Base-by-base conservation (phyloP, 257 asterid species). In the Lycium ferocissimum region DNA sequence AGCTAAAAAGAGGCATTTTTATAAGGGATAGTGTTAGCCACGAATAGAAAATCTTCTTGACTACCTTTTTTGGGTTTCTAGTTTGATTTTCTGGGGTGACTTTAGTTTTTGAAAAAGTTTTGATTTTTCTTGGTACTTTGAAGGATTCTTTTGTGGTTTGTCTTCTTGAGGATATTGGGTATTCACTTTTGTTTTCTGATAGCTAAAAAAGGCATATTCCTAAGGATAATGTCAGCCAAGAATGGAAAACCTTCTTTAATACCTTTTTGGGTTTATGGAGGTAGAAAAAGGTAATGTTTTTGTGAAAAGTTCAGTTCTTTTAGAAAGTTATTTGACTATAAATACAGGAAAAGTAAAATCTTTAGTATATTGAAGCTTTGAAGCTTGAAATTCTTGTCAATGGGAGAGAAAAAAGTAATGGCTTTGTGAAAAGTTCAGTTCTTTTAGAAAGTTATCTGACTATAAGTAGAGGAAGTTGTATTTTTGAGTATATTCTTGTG, bases 371-470 rank as follows among this genome's bases (percentile, higher is more conserved):
- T 35, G 66, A 75, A 83, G 84, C 10, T 62, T 73, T 80, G 58
- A 33, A 83, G 65, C 26, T 20, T 84, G 83, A 85, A 85, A 49
- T 62, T 38, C 26, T 79, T 20, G 61, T 10, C 18, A 57, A 57
- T 40, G 82, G 17, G 82, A 47, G 26, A 26, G 26, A 51, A 26
- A 51, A 76, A 26, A 63, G 51, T 76, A 22, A 54, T 53, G 18
- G 0, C 47, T 53, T 78, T 51, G 17, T 20, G 11, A 76, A 70
- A 76, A 76, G 45, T 26, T 76, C 37, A 35, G 35, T 20, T 83
- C 57, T 43, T 72, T 79, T 26, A 75, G 26, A 76, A 58, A 84
- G 76, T 20, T 38, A 18, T 84, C 7, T 75, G 78, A 73, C 13
- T 78, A 76, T 49, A 26, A 65, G 4, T 69, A 56, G 65, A 43